Conservation (phyloP, 306 rosid genomes). For the Trifolium pratense region DNA sequence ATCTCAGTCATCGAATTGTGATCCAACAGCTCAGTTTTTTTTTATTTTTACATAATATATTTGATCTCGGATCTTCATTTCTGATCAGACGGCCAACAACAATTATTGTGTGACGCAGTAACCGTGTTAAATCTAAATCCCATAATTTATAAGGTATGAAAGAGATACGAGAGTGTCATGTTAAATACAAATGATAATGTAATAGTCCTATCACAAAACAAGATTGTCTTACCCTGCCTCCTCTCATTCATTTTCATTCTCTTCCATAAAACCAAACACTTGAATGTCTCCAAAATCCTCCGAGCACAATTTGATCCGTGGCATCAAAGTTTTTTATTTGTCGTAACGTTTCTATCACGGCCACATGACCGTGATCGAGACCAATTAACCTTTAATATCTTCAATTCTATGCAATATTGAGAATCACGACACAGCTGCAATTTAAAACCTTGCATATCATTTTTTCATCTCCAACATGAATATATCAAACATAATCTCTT, state of each 20-base stretch:
- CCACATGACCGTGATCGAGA: background rate
- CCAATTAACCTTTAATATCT: background rate
- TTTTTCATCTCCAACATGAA: slow-evolving; percentile 59
- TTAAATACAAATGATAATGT: slow-evolving; percentile 38
- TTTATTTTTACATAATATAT: too few species aligned
- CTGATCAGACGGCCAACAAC: too few species aligned
- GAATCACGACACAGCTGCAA: background rate
- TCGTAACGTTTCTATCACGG: background rate
- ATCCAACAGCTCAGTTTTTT: too few species aligned
- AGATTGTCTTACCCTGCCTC: slow-evolving; percentile 40
- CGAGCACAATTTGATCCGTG: background rate
- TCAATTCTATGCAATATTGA: background rate
- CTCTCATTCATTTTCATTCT: background rate
- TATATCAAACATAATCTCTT: slow-evolving; percentile 64
- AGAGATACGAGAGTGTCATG: slow-evolving; percentile 32
- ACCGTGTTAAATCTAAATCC: too few species aligned
- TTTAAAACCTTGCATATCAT: background rate
- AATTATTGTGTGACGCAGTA: too few species aligned
- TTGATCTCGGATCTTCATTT: too few species aligned
- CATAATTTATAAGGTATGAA: slow-evolving; percentile 31
- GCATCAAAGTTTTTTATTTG: background rate
- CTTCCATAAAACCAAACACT: slow-evolving; percentile 6
- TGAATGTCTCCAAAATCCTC: background rate
- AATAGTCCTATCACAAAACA: slow-evolving; percentile 48
- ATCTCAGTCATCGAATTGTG: too few species aligned